Conservation (phyloP, 1,139 yeast species). For the Saccharomyces hybrid region DNA sequence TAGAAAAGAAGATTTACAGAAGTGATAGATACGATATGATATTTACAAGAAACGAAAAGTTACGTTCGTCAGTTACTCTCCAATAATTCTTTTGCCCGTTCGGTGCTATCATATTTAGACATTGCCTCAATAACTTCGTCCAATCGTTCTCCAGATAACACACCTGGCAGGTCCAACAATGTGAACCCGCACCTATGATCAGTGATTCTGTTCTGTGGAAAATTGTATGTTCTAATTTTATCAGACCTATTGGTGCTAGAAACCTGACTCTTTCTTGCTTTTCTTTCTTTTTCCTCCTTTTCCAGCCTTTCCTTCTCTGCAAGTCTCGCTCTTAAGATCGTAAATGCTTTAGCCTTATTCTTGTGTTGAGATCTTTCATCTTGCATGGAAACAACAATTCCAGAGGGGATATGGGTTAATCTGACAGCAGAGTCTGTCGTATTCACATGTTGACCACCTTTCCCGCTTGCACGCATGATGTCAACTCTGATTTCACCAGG, state of each 20-base stretch:
- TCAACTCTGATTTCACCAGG: constrained; percentile 89
- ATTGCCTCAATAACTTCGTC: constrained; percentile 55
- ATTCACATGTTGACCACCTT: constrained; percentile 98
- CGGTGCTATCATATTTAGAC: constrained; percentile 40
- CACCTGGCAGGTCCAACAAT: constrained; percentile 70
- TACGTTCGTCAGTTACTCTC: constrained; percentile 16
- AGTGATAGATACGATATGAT: neutral
- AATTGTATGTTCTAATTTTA: constrained; percentile 88
- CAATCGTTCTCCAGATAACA: constrained; percentile 63
- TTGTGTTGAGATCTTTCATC: constrained; percentile 93
- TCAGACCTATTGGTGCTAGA: constrained; percentile 85
- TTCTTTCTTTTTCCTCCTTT: constrained; percentile 56
- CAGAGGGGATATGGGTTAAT: constrained; percentile 85
- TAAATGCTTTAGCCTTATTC: constrained; percentile 91
- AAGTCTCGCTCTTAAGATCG: constrained; percentile 69
- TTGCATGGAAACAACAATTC: constrained; percentile 82
- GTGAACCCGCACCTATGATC: constrained; percentile 87
- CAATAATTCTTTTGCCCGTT: constrained; percentile 36
- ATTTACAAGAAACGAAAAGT: neutral
- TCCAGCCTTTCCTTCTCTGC: constrained; percentile 73
- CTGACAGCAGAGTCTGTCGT: constrained; percentile 97
- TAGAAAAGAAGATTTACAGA: neutral
- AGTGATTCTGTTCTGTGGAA: constrained; percentile 84
- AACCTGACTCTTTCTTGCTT: constrained; percentile 73
- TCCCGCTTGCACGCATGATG: constrained; percentile 94